Conservation (phyloP, 78 protist genomes). For the Dictyostelium intermedium region DNA sequence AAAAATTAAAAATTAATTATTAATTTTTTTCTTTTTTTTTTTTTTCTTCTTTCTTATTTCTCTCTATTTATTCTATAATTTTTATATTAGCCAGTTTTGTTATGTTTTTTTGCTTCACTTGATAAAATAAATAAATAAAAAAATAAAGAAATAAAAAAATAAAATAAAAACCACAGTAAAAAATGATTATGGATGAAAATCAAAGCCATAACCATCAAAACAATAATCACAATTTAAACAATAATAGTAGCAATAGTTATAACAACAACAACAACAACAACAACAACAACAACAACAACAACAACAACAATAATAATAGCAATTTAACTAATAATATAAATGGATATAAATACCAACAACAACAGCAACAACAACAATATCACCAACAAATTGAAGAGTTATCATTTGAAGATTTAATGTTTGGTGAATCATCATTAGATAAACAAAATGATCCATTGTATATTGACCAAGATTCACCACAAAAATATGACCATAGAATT, state of each 20-base stretch:
- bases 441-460: neutral
- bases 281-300: neutral
- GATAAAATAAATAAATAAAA: neutral
- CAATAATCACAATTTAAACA: neutral
- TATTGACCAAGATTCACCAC: slow-evolving; percentile 2
- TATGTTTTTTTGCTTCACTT: neutral
- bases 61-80: neutral
- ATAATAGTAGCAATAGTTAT: neutral
- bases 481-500: neutral
- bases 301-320: neutral
- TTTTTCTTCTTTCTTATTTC: neutral
- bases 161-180: neutral
- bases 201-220: neutral
- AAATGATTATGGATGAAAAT: slow-evolving; percentile 7
- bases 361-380: neutral
- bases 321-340: neutral
- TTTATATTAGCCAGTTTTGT: neutral
- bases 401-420: slow-evolving; percentile 64
- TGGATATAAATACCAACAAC: neutral
- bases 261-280: neutral
- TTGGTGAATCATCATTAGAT: slow-evolving; percentile 40
- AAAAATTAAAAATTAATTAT: neutral
- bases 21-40: neutral
- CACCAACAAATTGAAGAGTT: slow-evolving; percentile 48
- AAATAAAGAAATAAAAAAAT: neutral